A percentile compares a stretch with the other conserved stretches of the same genome.
Conservation (phyloP, 208 protist species). For the Trypanosoma avium region DNA sequence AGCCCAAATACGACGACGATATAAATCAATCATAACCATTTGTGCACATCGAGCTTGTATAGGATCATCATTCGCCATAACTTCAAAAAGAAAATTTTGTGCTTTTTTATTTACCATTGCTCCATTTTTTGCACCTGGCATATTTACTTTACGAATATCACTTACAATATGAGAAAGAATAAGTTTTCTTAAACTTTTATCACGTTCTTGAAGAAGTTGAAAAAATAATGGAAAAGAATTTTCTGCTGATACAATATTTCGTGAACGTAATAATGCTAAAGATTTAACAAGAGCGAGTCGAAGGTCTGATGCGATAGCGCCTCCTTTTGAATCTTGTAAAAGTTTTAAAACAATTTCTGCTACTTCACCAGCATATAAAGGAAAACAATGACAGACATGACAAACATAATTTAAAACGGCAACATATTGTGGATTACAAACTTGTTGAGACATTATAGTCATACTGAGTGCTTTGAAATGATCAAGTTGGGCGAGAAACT, state of each 20-base stretch:
- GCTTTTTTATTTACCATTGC: conserved; percentile 92
- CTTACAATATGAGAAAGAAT: conserved; percentile 94
- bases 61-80: conserved; percentile 92
- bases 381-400: conserved; percentile 92
- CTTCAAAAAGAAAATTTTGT: conserved; percentile 95
- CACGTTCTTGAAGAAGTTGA: conserved; percentile 93
- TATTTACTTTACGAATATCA: conserved; percentile 95
- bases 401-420: conserved; percentile 81
- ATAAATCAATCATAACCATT: conserved; percentile 97
- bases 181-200: conserved; percentile 91
- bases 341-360: conserved; percentile 88
- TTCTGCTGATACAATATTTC: conserved; percentile 84
- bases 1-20: conserved; percentile 95
- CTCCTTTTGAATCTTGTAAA: conserved; percentile 74
- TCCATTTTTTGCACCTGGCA: conserved; percentile 79
- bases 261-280: conserved; percentile 94
- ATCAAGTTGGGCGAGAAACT: conserved; percentile 94
- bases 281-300: conserved; percentile 88
- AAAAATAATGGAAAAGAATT: conserved; percentile 95
- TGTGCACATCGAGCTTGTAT: conserved; percentile 94
- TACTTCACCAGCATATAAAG: conserved; percentile 74
- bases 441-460: conserved; percentile 87
- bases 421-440: conserved; percentile 85
- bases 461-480: conserved; percentile 92
- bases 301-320: conserved; percentile 77